Evolutionary conservation across 83 land plant genomes (phyloP).

Genomic region (Thuja plicata): DNA sequence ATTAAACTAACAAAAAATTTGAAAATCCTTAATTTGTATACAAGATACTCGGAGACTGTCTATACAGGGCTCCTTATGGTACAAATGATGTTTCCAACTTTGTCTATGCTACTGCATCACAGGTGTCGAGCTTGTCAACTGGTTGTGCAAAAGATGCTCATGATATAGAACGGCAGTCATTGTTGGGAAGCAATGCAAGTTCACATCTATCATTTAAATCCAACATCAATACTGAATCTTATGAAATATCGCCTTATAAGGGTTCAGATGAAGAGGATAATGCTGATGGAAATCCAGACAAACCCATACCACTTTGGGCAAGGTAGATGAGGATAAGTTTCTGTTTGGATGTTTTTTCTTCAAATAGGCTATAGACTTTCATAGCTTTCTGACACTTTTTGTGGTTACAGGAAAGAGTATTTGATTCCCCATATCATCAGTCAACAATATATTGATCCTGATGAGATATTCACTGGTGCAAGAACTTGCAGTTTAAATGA

Average conservation of each 20-base stretch:
- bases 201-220: neutral
- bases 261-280: constrained; percentile 73
- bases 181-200: neutral
- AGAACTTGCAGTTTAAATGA: constrained; percentile 49
- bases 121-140: constrained; percentile 1
- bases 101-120: neutral
- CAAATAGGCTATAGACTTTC: neutral
- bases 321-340: constrained; percentile 44
- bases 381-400: neutral
- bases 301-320: constrained; percentile 86
- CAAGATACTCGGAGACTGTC: neutral
- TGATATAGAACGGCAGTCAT: constrained; percentile 12
- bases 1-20: neutral
- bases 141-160: neutral
- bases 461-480: constrained; percentile 40
- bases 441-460: constrained; percentile 56
- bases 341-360: constrained; percentile 3
- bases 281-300: constrained; percentile 55
- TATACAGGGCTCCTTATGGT: neutral
- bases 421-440: constrained; percentile 28
- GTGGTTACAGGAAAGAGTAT: constrained; percentile 40
- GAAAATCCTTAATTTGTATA: neutral
- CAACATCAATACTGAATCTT: constrained; percentile 16
- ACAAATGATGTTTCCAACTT: neutral
- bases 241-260: constrained; percentile 88